Percentiles rank a stretch among this genome's conserved stretches.
Evolutionary conservation across 495 filamentous ascomycete species (phyloP).

Genomic region (Trichoderma virens): DNA sequence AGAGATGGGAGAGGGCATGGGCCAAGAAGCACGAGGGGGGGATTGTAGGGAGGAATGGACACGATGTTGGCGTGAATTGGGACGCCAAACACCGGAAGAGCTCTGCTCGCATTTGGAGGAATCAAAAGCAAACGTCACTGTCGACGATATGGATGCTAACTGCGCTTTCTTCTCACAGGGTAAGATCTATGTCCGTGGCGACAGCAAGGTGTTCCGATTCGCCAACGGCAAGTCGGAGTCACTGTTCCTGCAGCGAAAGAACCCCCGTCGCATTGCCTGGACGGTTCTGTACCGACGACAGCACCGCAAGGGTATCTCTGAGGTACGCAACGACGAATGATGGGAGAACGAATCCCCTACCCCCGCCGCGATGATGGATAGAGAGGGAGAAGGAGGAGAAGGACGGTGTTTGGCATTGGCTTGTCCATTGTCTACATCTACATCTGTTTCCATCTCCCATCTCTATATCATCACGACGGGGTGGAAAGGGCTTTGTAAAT

Average conservation of each 20-base stretch:
- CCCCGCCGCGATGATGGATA: neutral
- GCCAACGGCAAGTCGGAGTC: conserved; percentile 99
- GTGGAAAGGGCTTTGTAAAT: too few relatives aligned
- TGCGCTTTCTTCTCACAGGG: conserved; percentile 46
- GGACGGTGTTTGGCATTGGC: too few relatives aligned
- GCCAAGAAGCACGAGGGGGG: neutral
- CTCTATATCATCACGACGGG: neutral
- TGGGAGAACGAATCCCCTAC: conserved; percentile 10
- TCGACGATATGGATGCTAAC: conserved; percentile 11
- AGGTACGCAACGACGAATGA: conserved; percentile 78
- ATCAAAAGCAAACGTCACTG: conserved; percentile 8
- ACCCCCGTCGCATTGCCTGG: conserved; percentile 98
- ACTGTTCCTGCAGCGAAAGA: conserved; percentile 99
- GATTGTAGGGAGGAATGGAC: neutral
- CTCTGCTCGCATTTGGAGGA: neutral
- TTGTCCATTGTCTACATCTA: too few relatives aligned
- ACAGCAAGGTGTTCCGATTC: conserved; percentile 99
- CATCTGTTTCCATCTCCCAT: neutral
- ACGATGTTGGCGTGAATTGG: neutral
- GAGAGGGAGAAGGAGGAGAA: neutral
- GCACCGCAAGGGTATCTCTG: conserved; percentile 99
- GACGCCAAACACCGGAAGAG: neutral
- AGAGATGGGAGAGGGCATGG: neutral
- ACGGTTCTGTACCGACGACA: conserved; percentile 95
- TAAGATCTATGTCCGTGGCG: conserved; percentile 97